Evolutionary conservation across 345 rosid genomes (phyloP), one percentile per base, ranked within the genome.

Genomic region (Syzygium aqueum): DNA sequence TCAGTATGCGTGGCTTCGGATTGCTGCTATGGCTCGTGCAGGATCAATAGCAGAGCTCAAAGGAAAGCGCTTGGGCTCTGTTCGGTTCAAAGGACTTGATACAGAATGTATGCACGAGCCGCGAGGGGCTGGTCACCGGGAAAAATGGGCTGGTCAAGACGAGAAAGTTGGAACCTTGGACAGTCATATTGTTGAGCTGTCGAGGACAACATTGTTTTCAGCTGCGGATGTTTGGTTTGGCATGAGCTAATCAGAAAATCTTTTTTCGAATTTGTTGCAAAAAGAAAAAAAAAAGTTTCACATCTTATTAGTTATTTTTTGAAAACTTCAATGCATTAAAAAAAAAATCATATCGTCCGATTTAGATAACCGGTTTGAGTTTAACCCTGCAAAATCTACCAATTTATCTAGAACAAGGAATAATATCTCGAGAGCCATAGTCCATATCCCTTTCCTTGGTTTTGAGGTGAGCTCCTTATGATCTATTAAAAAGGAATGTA

Each of bases 281-380:
- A 33, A 13, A 61, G 19, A 13, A 33, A 19, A 73, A 17, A 33
- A 5, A 33, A 56, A 56, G 8, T 33, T 17, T 67, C 2, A 0
- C 33, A 17, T 30, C 5, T 65, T 67, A 16, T 30, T 30, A 0
- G 3, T 30, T 30, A 3, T 3, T 4, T 8, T 67, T 33, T 7
- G 19, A 63, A 30, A 67, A 67, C 2, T 1, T 21, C 78, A 4
- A 33, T 17, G 1, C 12, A 67, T 8, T 8, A 0, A 33, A 8
- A n/a, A 63, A 61, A 63, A 28, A 2, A 65, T 3, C 1, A 30
- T 15, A 15, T 15, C 4, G 0, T 65, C 6, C 0, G 0, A 7
- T 16, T 3, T 15, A 30, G 30, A 56, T 22, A 23, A 4, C 3
- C 3, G 1, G 4, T 15, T 30, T 6, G 3, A 4, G 1, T 65